phyloP scores from a whole-genome alignment of 768 basidiomycete genomes.

The Podaxis sp. region DNA sequence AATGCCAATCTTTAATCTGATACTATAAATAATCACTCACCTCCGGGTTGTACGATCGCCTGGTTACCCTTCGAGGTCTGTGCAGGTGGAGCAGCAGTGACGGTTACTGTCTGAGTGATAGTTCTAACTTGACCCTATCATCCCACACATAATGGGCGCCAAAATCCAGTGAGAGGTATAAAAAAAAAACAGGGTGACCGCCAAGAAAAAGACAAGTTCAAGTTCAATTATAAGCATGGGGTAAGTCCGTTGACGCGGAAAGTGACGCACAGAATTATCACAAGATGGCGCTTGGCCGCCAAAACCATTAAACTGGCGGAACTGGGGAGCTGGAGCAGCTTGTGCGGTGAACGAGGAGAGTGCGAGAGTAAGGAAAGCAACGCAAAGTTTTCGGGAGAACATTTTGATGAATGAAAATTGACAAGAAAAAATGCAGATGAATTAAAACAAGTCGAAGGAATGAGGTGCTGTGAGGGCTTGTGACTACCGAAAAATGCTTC shows the following conservation, averaged over 20 bases:
- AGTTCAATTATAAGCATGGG: conserved; percentile 10
- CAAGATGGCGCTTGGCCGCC: not conserved
- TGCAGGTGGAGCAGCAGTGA: conserved; percentile 28
- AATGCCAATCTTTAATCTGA: not conserved
- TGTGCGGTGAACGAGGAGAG: conserved; percentile 30
- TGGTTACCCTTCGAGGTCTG: conserved; percentile 2
- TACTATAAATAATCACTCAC: conserved; percentile 1
- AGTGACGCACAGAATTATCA: conserved; percentile 6
- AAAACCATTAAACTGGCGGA: not conserved
- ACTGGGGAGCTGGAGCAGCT: conserved; percentile 28
- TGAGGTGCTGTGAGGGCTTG: conserved; percentile 16
- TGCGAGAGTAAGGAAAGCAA: conserved; percentile 37
- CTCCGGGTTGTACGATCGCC: conserved; percentile 1
- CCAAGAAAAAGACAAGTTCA: conserved; percentile 15
- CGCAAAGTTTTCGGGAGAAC: conserved; percentile 36
- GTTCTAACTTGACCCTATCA: conserved; percentile 17
- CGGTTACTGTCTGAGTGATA: conserved; percentile 30
- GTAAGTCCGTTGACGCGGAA: not conserved
- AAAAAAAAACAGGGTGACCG: conserved; percentile 1
- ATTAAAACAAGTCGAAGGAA: conserved; percentile 7
- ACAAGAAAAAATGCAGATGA: conserved; percentile 12
- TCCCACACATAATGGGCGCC: conserved; percentile 11
- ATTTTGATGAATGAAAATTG: conserved; percentile 26
- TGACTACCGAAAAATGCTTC: conserved; percentile 23
- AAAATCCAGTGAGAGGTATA: conserved; percentile 10